These are phyloP conservation scores for Candida ulmi DNA, from an alignment of 805 yeast species.

Conservation along the genomic window DNA sequence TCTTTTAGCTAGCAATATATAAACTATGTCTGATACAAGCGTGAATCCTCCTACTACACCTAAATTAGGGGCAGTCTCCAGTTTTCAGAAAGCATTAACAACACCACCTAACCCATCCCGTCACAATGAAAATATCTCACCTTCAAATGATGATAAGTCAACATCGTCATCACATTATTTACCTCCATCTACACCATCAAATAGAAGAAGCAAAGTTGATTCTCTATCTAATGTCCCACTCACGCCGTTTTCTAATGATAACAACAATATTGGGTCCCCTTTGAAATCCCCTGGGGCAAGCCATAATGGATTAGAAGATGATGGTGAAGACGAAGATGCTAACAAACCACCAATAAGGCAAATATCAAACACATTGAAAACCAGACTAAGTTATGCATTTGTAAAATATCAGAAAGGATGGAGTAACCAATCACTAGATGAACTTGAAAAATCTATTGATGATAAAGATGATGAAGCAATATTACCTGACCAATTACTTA, in stretches of 20 bases:
- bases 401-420: conserved; percentile 31
- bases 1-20: too few relatives aligned
- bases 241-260: neutral
- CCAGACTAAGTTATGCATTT: conserved; percentile 36
- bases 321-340: conserved; percentile 15
- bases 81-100: neutral
- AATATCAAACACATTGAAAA: conserved; percentile 33
- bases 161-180: neutral
- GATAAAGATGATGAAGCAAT: conserved; percentile 3
- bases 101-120: neutral
- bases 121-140: neutral
- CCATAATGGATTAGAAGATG: conserved; percentile 15
- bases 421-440: conserved; percentile 24
- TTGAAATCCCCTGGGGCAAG: conserved; percentile 18
- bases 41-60: neutral
- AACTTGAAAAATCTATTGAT: conserved; percentile 18
- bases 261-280: conserved; percentile 13
- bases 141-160: neutral
- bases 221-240: neutral
- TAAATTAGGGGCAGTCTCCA: neutral
- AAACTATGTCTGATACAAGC: neutral
- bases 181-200: neutral
- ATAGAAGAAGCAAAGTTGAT: neutral
- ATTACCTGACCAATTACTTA: neutral
- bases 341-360: conserved; percentile 33